Evolutionary conservation across 495 filamentous ascomycete genomes (phyloP).

Genomic region (Aspergillus saccharolyticus): DNA sequence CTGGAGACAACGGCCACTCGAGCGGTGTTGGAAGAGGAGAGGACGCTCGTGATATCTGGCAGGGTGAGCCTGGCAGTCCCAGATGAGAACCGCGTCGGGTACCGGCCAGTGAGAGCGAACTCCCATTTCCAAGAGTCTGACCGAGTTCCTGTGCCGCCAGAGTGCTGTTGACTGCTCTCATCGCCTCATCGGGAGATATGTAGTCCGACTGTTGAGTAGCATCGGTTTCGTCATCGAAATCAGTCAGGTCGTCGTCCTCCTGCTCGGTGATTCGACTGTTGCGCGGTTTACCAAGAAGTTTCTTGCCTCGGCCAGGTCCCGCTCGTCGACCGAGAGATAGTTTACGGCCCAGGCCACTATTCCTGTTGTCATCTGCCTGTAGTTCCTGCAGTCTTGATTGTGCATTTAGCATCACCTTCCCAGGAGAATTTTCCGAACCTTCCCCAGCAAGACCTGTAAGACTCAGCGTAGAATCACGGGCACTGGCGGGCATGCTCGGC

Average conservation of each 20-base stretch:
- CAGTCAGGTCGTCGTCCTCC: slow-evolving; percentile 10
- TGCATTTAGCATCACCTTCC: slow-evolving; percentile 2
- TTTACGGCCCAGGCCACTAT: slow-evolving; percentile 9
- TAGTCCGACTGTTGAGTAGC: slow-evolving; percentile 13
- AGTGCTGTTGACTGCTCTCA: slow-evolving; percentile 17
- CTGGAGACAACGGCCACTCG: not conserved
- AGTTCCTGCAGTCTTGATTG: slow-evolving; percentile 17
- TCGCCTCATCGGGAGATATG: slow-evolving; percentile 20
- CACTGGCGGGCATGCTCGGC: not conserved
- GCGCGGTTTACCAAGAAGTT: slow-evolving; percentile 12
- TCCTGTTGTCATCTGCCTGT: slow-evolving; percentile 14
- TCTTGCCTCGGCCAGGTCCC: slow-evolving; percentile 24
- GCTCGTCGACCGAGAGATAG: slow-evolving; percentile 24
- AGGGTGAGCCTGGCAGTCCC: slow-evolving; percentile 10
- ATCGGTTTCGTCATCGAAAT: not conserved
- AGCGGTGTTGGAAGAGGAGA: slow-evolving; percentile 10
- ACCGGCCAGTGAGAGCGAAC: slow-evolving; percentile 2
- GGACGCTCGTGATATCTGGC: slow-evolving; percentile 12
- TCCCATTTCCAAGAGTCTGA: not conserved
- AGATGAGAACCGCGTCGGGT: slow-evolving; percentile 5
- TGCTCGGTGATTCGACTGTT: slow-evolving; percentile 2
- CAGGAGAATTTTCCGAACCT: not conserved
- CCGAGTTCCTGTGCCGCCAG: slow-evolving; percentile 13
- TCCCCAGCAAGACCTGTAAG: not conserved
- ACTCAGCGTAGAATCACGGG: slow-evolving; percentile 3